A percentile compares a stretch with the other conserved stretches of the same genome.
These are phyloP conservation scores for Plasmodium cynomolgi DNA, from an alignment of 169 alveolate genomes.

Conservation along the genomic window DNA sequence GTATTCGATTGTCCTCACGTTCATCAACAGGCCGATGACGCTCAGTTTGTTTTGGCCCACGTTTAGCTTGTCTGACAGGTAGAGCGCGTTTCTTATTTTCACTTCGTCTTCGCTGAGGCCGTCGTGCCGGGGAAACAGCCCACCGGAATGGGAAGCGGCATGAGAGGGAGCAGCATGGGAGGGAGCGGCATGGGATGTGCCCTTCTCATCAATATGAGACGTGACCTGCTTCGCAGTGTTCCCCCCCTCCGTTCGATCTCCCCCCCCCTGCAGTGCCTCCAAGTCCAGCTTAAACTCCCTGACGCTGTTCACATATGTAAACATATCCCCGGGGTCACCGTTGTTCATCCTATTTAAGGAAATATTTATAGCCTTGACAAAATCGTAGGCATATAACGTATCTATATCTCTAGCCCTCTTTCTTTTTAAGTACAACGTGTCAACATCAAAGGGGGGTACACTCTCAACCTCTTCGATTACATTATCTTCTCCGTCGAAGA, in stretches of 20 bases:
- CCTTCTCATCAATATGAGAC: not conserved
- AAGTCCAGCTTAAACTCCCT: conserved; percentile 43
- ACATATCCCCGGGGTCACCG: not conserved
- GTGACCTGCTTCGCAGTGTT: not conserved
- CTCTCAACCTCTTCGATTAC: conserved; percentile 2
- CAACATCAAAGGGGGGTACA: conserved; percentile 17
- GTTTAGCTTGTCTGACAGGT: conserved; percentile 24
- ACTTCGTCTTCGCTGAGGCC: conserved; percentile 23
- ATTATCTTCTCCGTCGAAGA: conserved; percentile 18
- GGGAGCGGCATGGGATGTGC: not conserved
- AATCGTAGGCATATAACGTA: conserved; percentile 70
- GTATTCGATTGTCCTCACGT: conserved; percentile 78
- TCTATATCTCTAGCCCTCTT: conserved; percentile 71
- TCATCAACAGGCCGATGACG: conserved; percentile 53
- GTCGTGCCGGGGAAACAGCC: conserved; percentile 14
- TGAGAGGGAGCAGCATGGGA: no score
- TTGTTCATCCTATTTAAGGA: conserved; percentile 33
- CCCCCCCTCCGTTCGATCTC: not conserved
- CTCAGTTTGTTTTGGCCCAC: conserved; percentile 62
- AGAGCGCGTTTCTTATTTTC: conserved; percentile 29
- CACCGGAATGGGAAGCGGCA: not conserved
- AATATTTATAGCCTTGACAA: conserved; percentile 32
- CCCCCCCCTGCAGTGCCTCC: not conserved
- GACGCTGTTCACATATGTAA: conserved; percentile 39
- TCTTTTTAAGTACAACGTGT: conserved; percentile 44